A percentile compares a stretch with the other conserved stretches of the same genome.
These are phyloP conservation scores for Nadsonia fulvescens DNA, from an alignment of 805 yeast genomes.

Conservation along the genomic window DNA sequence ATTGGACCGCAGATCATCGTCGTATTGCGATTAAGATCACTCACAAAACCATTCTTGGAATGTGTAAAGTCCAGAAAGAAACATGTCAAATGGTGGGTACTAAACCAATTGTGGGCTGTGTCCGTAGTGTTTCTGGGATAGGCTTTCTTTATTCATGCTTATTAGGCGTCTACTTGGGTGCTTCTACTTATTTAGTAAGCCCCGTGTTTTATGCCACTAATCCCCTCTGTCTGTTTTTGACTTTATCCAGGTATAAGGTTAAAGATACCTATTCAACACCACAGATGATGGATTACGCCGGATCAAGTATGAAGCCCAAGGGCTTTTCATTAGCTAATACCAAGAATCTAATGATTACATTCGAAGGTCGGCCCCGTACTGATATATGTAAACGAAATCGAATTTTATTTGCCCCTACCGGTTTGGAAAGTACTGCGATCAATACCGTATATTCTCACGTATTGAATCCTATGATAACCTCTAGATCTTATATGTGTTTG, in stretches of 20 bases:
- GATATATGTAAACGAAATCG: slow-evolving; percentile 37
- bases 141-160: slow-evolving; percentile 80
- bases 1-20: slow-evolving; percentile 55
- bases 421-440: slow-evolving; percentile 48
- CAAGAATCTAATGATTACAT: slow-evolving; percentile 71
- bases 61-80: slow-evolving; percentile 80
- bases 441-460: slow-evolving; percentile 63
- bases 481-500: slow-evolving; percentile 73
- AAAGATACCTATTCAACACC: slow-evolving; percentile 75
- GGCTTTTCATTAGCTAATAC: slow-evolving; percentile 44
- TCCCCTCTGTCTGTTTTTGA: slow-evolving; percentile 52
- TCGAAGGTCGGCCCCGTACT: slow-evolving; percentile 54
- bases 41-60: slow-evolving; percentile 48
- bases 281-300: slow-evolving; percentile 64
- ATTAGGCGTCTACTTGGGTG: slow-evolving; percentile 73
- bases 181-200: slow-evolving; percentile 64
- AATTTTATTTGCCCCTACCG: slow-evolving; percentile 42
- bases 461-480: slow-evolving; percentile 66
- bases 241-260: slow-evolving; percentile 58
- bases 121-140: slow-evolving; percentile 63
- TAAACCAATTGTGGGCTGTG: slow-evolving; percentile 68
- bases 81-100: slow-evolving; percentile 68
- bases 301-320: slow-evolving; percentile 39
- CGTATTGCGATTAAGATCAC: slow-evolving; percentile 37
- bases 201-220: slow-evolving; percentile 61